Evolutionary conservation across 2,329 filamentous ascomycete species (phyloP).

Genomic region (Trichophyton benhamiae): DNA sequence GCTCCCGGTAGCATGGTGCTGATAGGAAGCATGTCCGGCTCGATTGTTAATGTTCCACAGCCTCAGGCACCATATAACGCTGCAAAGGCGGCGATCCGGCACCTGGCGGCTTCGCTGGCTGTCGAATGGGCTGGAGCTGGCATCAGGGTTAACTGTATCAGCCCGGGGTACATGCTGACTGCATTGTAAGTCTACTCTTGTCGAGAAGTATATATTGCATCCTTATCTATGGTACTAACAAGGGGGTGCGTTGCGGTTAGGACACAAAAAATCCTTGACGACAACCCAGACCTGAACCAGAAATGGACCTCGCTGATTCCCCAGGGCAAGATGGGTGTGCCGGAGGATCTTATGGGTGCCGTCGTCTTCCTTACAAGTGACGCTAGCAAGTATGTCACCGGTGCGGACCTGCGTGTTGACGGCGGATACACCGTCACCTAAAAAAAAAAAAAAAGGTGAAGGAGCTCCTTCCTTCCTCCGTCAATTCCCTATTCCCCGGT

Average conservation of each 20-base stretch:
- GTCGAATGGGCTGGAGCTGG: conserved; percentile 85
- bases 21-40: conserved; percentile 88
- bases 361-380: conserved; percentile 78
- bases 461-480: not conserved
- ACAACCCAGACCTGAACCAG: conserved; percentile 77
- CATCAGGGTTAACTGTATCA: conserved; percentile 91
- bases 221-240: conserved; percentile 5
- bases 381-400: conserved; percentile 60
- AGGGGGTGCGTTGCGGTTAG: conserved; percentile 32
- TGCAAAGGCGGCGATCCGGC: conserved; percentile 81
- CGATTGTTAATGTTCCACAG: conserved; percentile 90
- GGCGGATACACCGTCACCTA: conserved; percentile 80
- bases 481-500: not conserved
- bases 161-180: conserved; percentile 92
- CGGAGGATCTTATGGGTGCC: conserved; percentile 85
- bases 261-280: conserved; percentile 85
- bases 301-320: conserved; percentile 91
- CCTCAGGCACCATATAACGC: conserved; percentile 89
- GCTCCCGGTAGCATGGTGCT: conserved; percentile 76
- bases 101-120: conserved; percentile 73
- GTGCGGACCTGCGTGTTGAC: conserved; percentile 69
- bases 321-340: conserved; percentile 82
- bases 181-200: conserved; percentile 54
- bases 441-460: conserved; percentile 19
- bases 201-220: too few relatives aligned